Evolutionary conservation across 2,329 filamentous ascomycete species (phyloP), one percentile per base, ranked within the genome.

Genomic region (Aureobasidium vineae): DNA sequence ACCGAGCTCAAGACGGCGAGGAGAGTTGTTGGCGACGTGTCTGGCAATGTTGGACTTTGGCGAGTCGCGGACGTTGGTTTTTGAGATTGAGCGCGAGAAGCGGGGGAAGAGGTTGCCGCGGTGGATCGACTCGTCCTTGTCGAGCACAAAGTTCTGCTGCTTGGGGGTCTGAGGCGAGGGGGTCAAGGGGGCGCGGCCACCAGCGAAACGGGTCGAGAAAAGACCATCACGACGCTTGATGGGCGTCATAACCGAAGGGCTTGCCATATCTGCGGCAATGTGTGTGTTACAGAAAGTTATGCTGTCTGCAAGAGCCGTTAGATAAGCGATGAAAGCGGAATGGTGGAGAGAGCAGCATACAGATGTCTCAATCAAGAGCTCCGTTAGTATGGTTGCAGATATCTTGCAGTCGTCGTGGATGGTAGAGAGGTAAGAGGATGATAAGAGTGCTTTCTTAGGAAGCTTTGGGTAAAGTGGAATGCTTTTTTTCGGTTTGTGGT

Each of bases 181-280:
- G 4, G 94, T 97, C 76, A 99, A 82, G 73, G 95, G 93, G 84
- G 96, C 93, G 69, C 95, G 91, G 77, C 93, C 92, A 81, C 94
- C 93, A 79, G 93, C 95, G 77, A 93, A 95, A 78, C 92, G 92
- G 72, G 91, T 87, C 72, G 90, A 92, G 83, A 98, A 97, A 74
- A 97, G 86, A 68, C 92, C 92, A 80, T 90, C 88, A 79, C 97
- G 94, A 85, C 91, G 95, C 85, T 97, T 98, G 77, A 95, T 84
- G 68, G 95, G 95, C 69, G 95, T 98, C 74, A 92, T 90, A 79
- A 97, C 87, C 76, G 86, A 82, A 78, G 86, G 81, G 78, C 89
- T 90, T 77, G 94, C 92, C 94, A 98, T 98, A 59, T 59, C 54
- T 59, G 54, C 54, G 38, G 54, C 54, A 11, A 33, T 19, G 54